phyloP scores from a whole-genome alignment of 1,139 yeast genomes.

The Waltiozyma sp. region DNA sequence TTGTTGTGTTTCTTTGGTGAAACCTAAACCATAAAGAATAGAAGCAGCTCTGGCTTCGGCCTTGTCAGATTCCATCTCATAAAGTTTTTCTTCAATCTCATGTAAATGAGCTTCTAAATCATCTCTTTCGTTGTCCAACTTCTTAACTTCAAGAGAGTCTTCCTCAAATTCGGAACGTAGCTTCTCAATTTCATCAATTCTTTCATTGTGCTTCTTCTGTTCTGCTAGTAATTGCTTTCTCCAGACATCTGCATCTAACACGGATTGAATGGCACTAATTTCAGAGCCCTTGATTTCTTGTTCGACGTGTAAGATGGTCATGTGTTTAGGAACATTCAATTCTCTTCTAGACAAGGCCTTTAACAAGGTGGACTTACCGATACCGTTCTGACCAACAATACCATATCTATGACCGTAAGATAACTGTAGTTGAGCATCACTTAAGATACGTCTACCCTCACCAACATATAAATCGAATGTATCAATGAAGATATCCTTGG shows the following conservation, averaged over 20 bases:
- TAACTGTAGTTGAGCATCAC: constrained; percentile 78
- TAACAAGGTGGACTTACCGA: constrained; percentile 91
- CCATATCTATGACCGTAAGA: constrained; percentile 94
- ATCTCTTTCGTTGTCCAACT: constrained; percentile 79
- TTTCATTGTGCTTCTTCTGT: constrained; percentile 60
- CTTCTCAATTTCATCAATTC: constrained; percentile 63
- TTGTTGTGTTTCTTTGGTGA: constrained; percentile 76
- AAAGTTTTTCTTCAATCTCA: constrained; percentile 70
- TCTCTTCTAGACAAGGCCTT: constrained; percentile 92
- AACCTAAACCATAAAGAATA: constrained; percentile 87
- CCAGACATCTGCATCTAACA: constrained; percentile 98
- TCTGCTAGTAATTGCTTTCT: constrained; percentile 77
- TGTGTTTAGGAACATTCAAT: constrained; percentile 85
- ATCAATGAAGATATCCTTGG: constrained; percentile 89
- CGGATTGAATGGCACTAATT: constrained; percentile 80
- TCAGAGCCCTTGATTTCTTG: constrained; percentile 96
- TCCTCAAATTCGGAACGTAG: constrained; percentile 68
- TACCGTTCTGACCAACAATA: constrained; percentile 97
- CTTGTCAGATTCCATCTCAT: constrained; percentile 92
- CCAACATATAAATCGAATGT: constrained; percentile 91
- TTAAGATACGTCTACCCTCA: constrained; percentile 84
- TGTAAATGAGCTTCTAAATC: constrained; percentile 72
- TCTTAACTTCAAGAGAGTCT: constrained; percentile 67
- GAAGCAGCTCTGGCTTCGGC: constrained; percentile 97
- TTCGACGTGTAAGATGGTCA: constrained; percentile 91